phyloP scores from a whole-genome alignment of 768 basidiomycete genomes.

The Boletus sensibilis region DNA sequence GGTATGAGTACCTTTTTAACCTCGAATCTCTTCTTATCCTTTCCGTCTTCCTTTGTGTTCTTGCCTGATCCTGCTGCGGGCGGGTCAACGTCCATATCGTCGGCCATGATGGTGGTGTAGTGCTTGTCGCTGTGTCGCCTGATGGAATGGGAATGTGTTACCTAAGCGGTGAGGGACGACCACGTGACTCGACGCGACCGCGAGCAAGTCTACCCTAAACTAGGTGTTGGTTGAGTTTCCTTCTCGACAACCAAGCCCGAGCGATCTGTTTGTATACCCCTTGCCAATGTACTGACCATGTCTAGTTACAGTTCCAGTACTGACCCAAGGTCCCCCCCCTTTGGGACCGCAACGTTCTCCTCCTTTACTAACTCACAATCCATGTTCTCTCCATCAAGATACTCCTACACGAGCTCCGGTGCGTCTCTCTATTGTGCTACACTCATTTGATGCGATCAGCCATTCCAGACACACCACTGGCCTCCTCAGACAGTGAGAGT shows the following conservation, averaged over 20 bases:
- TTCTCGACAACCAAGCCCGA: slow-evolving; percentile 14
- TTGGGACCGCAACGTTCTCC: slow-evolving; percentile 59
- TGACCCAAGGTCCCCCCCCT: slow-evolving; percentile 59
- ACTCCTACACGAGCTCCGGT: slow-evolving; percentile 60
- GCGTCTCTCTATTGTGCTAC: slow-evolving; percentile 13
- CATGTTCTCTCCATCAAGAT: slow-evolving; percentile 58
- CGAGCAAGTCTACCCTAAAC: slow-evolving; percentile 42
- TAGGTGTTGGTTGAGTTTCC: slow-evolving; percentile 28
- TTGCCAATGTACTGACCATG: slow-evolving; percentile 39
- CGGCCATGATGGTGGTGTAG: slow-evolving; percentile 44
- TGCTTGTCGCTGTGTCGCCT: background rate
- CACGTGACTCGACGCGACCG: slow-evolving; percentile 42
- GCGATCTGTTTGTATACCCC: slow-evolving; percentile 9
- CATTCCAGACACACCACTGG: slow-evolving; percentile 42
- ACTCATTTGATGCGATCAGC: slow-evolving; percentile 1
- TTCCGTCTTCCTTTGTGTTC: slow-evolving; percentile 53
- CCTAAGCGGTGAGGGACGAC: slow-evolving; percentile 10
- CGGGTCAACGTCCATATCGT: slow-evolving; percentile 71
- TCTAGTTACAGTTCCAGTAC: slow-evolving; percentile 37
- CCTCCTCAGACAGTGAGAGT: slow-evolving; percentile 47
- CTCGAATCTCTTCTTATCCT: slow-evolving; percentile 87
- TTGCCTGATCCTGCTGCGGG: slow-evolving; percentile 38
- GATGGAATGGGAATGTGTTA: slow-evolving; percentile 2
- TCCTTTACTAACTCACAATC: slow-evolving; percentile 52
- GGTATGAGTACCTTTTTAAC: slow-evolving; percentile 85